phyloP scores from a whole-genome alignment of 1,284 basidiomycete genomes.

The Ceratobasidium sp. region DNA sequence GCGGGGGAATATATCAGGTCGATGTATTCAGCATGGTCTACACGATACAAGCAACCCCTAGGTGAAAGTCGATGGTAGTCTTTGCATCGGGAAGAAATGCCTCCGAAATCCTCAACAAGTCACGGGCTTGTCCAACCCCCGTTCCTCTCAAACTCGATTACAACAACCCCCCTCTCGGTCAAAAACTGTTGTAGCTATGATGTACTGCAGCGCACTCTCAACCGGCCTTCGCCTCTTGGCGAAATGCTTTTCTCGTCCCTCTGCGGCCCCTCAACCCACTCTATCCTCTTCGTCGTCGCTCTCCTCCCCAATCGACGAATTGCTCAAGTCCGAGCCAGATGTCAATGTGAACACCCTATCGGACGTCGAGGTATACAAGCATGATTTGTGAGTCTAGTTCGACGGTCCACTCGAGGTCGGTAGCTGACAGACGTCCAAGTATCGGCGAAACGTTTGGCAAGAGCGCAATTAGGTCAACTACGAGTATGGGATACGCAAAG shows the following conservation, averaged over 20 bases:
- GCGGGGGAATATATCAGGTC: background rate
- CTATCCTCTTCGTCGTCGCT: background rate
- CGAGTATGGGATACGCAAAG: background rate
- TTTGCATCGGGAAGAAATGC: background rate
- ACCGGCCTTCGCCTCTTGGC: background rate
- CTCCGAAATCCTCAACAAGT: background rate
- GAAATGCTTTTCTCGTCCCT: conserved; percentile 2
- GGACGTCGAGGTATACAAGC: background rate
- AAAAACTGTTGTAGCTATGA: background rate
- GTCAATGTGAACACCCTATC: background rate
- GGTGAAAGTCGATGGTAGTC: background rate
- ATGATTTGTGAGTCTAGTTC: background rate
- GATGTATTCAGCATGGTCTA: background rate
- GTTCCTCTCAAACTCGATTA: background rate
- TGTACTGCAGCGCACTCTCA: background rate
- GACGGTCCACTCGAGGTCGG: background rate
- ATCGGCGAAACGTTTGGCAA: background rate
- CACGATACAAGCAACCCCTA: background rate
- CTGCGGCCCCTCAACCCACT: background rate
- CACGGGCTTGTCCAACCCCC: background rate
- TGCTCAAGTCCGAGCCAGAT: background rate
- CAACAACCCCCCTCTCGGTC: background rate
- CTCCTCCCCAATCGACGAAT: background rate
- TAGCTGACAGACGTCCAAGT: background rate
- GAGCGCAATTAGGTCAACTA: background rate